These are phyloP conservation scores for Trypanosoma brucei DNA, from an alignment of 208 protist species.

Conservation along the genomic window DNA sequence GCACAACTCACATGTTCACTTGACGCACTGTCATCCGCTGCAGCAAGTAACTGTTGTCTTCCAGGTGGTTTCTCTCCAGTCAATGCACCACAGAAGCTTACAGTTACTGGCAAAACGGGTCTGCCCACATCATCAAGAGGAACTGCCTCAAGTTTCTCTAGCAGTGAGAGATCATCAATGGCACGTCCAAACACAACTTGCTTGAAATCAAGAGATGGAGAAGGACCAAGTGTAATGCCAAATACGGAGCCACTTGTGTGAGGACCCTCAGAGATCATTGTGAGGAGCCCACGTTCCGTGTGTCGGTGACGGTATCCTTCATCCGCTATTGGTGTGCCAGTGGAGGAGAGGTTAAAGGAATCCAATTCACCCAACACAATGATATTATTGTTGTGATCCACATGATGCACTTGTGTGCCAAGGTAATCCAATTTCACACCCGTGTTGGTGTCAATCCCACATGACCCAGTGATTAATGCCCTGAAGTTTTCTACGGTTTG, in stretches of 20 bases:
- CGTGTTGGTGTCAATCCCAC: constrained; percentile 43
- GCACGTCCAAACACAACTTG: constrained; percentile 96
- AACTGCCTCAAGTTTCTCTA: constrained; percentile 72
- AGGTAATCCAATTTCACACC: constrained; percentile 76
- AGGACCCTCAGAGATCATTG: constrained; percentile 77
- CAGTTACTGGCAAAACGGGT: constrained; percentile 42
- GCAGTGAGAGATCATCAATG: constrained; percentile 56
- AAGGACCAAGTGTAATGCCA: constrained; percentile 62
- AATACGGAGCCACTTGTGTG: constrained; percentile 70
- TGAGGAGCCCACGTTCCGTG: constrained; percentile 71
- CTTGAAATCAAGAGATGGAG: constrained; percentile 80
- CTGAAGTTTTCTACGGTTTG: constrained; percentile 75
- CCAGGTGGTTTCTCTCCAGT: constrained; percentile 57
- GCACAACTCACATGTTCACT: too few species aligned
- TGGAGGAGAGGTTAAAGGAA: constrained; percentile 22
- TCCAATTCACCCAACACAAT: constrained; percentile 50
- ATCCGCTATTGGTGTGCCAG: constrained; percentile 41
- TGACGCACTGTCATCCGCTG: too few species aligned
- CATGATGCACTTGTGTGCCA: constrained; percentile 43
- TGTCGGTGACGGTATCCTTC: constrained; percentile 91
- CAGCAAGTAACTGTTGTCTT: too few species aligned
- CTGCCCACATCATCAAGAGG: constrained; percentile 53
- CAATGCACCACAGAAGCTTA: constrained; percentile 72
- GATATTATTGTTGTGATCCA: constrained; percentile 48
- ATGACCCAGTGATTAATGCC: constrained; percentile 71